A percentile compares a stretch with the other conserved stretches of the same genome.
phyloP scores from a whole-genome alignment of 345 rosid genomes.

The Corymbia maculata region DNA sequence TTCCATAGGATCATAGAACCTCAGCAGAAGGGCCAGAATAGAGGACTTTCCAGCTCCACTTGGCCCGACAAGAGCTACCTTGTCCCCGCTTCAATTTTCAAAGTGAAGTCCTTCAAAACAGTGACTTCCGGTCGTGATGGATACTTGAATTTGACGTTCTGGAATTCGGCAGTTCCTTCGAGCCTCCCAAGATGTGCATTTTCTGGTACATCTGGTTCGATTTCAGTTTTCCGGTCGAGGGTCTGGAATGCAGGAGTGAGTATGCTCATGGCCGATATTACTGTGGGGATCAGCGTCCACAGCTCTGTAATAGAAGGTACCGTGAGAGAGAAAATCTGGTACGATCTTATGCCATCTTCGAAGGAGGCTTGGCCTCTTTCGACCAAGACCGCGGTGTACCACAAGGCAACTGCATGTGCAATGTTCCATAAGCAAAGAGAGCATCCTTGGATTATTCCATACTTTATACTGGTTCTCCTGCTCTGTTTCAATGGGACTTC shows the following conservation, averaged over 20 bases:
- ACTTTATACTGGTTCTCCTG: conserved; percentile 35
- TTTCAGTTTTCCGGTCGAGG: conserved; percentile 42
- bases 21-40: conserved; percentile 38
- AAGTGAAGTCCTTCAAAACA: conserved; percentile 36
- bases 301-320: conserved; percentile 66
- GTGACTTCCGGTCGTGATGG: conserved; percentile 46
- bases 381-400: conserved; percentile 46
- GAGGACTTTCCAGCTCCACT: conserved; percentile 70
- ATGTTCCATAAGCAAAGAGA: conserved; percentile 65
- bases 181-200: conserved; percentile 3
- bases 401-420: conserved; percentile 61
- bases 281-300: conserved; percentile 54
- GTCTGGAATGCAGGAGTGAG: conserved; percentile 46
- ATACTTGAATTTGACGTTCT: conserved; percentile 38
- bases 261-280: conserved; percentile 37
- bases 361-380: conserved; percentile 27
- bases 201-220: conserved; percentile 29
- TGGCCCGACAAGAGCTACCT: conserved; percentile 46
- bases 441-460: conserved; percentile 50
- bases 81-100: conserved; percentile 35
- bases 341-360: conserved; percentile 34
- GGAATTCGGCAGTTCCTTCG: conserved; percentile 29
- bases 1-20: conserved; percentile 30
- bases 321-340: conserved; percentile 66
- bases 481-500: conserved; percentile 24